A percentile compares a stretch with the other conserved stretches of the same genome.
These are phyloP conservation scores for Bipolaris zeicola DNA, from an alignment of 2,329 filamentous ascomycete species.

Conservation along the genomic window DNA sequence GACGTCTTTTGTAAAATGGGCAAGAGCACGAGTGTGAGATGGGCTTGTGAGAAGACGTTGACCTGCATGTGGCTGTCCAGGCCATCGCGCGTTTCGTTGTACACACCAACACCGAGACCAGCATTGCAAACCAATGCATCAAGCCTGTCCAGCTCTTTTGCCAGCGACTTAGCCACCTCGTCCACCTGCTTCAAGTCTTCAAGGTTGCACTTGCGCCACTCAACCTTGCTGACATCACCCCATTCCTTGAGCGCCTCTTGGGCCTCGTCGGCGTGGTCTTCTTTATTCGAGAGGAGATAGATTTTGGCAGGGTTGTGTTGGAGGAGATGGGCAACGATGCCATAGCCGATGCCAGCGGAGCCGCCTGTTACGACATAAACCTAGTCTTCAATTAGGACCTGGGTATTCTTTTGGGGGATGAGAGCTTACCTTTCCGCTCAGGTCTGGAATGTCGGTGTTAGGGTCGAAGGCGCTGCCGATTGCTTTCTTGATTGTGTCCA, in stretches of 20 bases:
- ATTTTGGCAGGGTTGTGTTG: constrained; percentile 56
- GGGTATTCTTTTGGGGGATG: no score
- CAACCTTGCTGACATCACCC: constrained; percentile 53
- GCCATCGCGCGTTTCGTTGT: constrained; percentile 57
- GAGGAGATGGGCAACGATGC: constrained; percentile 59
- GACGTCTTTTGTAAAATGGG: constrained; percentile 53
- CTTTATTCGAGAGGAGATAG: constrained; percentile 57
- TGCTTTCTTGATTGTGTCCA: constrained; percentile 35
- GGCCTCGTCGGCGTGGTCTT: constrained; percentile 55
- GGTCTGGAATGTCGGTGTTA: constrained; percentile 50
- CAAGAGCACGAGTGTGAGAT: constrained; percentile 55
- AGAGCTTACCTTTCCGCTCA: constrained; percentile 43
- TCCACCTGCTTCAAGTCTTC: constrained; percentile 55
- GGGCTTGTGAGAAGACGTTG: constrained; percentile 58
- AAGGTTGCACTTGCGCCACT: constrained; percentile 55
- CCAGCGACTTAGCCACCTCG: constrained; percentile 52
- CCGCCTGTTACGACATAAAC: constrained; percentile 58
- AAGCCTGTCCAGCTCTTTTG: constrained; percentile 50
- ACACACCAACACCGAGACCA: constrained; percentile 57
- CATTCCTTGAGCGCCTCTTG: constrained; percentile 50
- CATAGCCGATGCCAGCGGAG: constrained; percentile 58
- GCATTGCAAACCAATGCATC: constrained; percentile 58
- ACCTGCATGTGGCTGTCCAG: constrained; percentile 59
- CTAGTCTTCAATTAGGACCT: constrained; percentile 19
- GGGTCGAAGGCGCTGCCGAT: constrained; percentile 41